Conservation (phyloP, 2,329 filamentous ascomycete genomes). For the Coniochaeta sp. region DNA sequence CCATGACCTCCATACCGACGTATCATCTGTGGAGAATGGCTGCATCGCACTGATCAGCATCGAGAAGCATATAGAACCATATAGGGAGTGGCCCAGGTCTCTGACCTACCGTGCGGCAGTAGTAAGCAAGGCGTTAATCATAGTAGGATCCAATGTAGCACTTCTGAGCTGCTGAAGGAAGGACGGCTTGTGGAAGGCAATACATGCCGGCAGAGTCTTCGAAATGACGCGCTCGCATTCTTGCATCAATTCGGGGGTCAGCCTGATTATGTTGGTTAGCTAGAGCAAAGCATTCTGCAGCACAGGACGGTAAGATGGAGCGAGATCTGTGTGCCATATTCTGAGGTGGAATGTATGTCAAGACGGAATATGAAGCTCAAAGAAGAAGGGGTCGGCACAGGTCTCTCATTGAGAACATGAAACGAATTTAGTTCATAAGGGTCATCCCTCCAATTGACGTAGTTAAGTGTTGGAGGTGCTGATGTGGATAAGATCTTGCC, state of each 20-base stretch:
- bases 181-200: conserved; percentile 56
- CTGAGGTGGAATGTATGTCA: too few species aligned
- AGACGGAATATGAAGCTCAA: too few species aligned
- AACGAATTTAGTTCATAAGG: too few species aligned
- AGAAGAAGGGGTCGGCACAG: too few species aligned
- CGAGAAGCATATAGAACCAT: conserved; percentile 7
- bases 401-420: too few species aligned
- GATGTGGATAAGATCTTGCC: not conserved
- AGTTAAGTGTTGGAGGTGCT: not conserved
- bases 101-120: conserved; percentile 47
- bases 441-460: not conserved
- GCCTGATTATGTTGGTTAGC: conserved; percentile 17
- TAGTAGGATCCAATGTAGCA: conserved; percentile 44
- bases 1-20: conserved; percentile 49
- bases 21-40: conserved; percentile 48
- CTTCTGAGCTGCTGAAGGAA: conserved; percentile 55
- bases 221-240: conserved; percentile 55
- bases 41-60: conserved; percentile 16
- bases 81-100: conserved; percentile 7
- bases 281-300: not conserved
- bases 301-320: not conserved
- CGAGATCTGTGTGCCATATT: not conserved
- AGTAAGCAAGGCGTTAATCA: conserved; percentile 50
- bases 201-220: conserved; percentile 53
- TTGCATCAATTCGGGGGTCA: conserved; percentile 49